phyloP scores from a whole-genome alignment of 352 stramenopile species.

The Achlya hypogyna region DNA sequence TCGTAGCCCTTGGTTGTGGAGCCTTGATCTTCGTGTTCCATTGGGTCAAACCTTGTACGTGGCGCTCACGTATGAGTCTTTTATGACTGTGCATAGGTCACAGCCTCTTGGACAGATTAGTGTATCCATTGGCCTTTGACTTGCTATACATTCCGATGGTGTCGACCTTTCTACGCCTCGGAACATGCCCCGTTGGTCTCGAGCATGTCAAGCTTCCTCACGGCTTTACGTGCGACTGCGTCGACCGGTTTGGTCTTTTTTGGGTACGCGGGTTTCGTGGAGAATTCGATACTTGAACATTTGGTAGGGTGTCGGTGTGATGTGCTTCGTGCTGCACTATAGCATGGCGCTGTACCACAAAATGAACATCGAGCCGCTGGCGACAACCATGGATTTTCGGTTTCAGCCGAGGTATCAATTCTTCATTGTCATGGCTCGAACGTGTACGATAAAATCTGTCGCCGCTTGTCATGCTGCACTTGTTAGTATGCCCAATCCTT shows the following conservation, averaged over 20 bases:
- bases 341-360: conserved; percentile 16
- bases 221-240: conserved; percentile 6
- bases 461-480: background rate
- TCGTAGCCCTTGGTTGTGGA: background rate
- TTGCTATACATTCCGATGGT: conserved; percentile 16
- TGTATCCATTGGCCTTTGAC: conserved; percentile 16
- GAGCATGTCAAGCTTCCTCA: background rate
- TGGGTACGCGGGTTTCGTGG: conserved; percentile 7
- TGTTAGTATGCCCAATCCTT: conserved; percentile 11
- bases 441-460: no score
- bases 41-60: background rate
- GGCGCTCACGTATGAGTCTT: background rate
- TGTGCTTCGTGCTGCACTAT: conserved; percentile 7
- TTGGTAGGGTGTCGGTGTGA: no score
- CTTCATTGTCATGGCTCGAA: conserved; percentile 16
- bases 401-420: conserved; percentile 18
- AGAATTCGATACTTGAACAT: no score
- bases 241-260: conserved; percentile 9
- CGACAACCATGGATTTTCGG: conserved; percentile 18
- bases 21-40: conserved; percentile 1
- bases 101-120: background rate
- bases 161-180: background rate
- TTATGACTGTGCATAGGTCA: background rate
- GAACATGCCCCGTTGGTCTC: conserved; percentile 6
- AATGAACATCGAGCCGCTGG: conserved; percentile 18